phyloP scores from a whole-genome alignment of 169 alveolate genomes.

The Plasmodium adleri region DNA sequence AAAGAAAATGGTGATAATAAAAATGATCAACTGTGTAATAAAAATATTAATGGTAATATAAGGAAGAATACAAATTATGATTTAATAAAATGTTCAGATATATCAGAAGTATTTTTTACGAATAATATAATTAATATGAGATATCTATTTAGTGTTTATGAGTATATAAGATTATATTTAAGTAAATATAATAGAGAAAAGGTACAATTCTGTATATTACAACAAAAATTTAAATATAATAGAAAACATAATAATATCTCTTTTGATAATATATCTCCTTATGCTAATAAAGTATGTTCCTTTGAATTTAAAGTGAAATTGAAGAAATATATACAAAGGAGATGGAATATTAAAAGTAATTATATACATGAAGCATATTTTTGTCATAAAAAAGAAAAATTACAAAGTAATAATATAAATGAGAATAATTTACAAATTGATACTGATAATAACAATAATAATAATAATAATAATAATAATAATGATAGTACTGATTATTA shows the following conservation, averaged over 20 bases:
- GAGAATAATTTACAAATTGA: neutral
- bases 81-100: neutral
- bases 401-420: neutral
- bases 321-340: constrained; percentile 62
- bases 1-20: neutral
- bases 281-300: constrained; percentile 61
- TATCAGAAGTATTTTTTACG: constrained; percentile 23
- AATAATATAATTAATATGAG: constrained; percentile 61
- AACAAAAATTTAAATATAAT: constrained; percentile 31
- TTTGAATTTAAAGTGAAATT: constrained; percentile 56
- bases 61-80: neutral
- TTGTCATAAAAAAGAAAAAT: constrained; percentile 17
- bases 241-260: constrained; percentile 1
- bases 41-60: neutral
- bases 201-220: constrained; percentile 23
- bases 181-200: constrained; percentile 56
- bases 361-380: constrained; percentile 70
- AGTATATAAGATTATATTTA: constrained; percentile 46
- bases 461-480: no score
- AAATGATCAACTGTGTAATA: neutral
- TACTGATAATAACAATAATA: no score
- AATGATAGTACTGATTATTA: no score
- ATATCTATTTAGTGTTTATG: constrained; percentile 49
- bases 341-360: constrained; percentile 74
- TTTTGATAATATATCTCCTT: constrained; percentile 42